Base-by-base conservation (phyloP, 495 filamentous ascomycete genomes). In the Penicillium paxilli region DNA sequence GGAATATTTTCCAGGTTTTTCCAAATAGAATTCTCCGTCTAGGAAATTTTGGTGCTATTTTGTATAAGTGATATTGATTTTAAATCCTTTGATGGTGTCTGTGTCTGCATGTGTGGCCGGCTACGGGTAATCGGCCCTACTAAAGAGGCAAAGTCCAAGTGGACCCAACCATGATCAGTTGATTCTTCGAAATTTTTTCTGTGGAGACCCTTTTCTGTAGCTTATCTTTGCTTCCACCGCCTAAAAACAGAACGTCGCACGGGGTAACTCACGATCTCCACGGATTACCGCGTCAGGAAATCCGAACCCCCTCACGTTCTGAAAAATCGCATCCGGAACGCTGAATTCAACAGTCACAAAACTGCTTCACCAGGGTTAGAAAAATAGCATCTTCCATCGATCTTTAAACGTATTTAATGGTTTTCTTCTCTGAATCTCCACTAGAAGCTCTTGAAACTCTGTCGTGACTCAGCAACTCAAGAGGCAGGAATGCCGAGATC, bases 101-200 rank as follows among this genome's bases (percentile, higher is more conserved):
- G n/a, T n/a, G n/a, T n/a, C n/a, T 42, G 19, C 5, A 42, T 4
- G 40, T 42, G 19, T 42, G 21, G 45, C 49, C 54, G 59, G 51
- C 24, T 59, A 59, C 54, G 59, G 51, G 20, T 59, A 59, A 38
- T 50, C 55, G 48, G 52, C 32, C 33, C 35, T 11, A 7, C 11
- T 38, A 6, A 17, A 17, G 44, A 46, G 44, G 44, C 23, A 30
- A 46, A 46, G 22, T 40, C 35, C 24, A 22, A 54, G 60, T 63
- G 57, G 57, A 57, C 44, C 8, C 35, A 23, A 42, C 19, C 19
- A 8, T 58, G 64, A 65, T 67, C 64, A 65, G 59, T 60, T 65
- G 62, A 65, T 65, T 40, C 62, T 63, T 60, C 61, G 62, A 67
- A 62, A 61, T 63, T 65, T 38, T 65, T 59, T 65, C 56, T 38